These are phyloP conservation scores for Flaveria ramosissima DNA, from an alignment of 129 eudicot species.

Conservation along the genomic window DNA sequence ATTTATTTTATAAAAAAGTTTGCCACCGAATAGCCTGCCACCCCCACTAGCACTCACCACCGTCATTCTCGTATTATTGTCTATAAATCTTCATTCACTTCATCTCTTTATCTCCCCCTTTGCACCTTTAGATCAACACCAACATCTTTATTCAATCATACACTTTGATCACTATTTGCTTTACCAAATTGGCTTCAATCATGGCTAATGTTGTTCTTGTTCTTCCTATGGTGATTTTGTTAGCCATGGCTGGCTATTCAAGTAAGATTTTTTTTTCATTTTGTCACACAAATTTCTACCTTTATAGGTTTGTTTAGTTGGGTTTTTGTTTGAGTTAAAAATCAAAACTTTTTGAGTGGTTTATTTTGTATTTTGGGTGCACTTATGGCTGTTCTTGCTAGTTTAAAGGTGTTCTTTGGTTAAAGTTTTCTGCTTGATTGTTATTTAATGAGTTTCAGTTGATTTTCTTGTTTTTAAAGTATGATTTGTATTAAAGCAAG, in stretches of 20 bases:
- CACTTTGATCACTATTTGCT: conserved; percentile 21
- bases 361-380: not conserved
- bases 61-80: conserved; percentile 35
- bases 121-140: conserved; percentile 17
- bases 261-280: conserved; percentile 28
- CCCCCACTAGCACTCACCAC: conserved; percentile 36
- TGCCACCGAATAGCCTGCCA: conserved; percentile 36
- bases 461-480: not conserved
- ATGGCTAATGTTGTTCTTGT: conserved; percentile 38
- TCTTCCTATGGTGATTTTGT: conserved; percentile 20
- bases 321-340: not conserved
- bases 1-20: conserved; percentile 5
- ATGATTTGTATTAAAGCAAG: not conserved
- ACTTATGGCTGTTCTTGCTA: conserved; percentile 11
- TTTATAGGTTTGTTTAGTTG: not conserved
- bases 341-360: not conserved
- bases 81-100: conserved; percentile 29
- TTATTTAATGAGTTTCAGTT: not conserved
- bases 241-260: conserved; percentile 40
- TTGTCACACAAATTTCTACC: not conserved
- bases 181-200: conserved; percentile 25
- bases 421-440: not conserved
- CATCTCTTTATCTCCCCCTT: conserved; percentile 24
- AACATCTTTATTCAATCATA: conserved; percentile 18
- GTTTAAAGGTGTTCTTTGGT: not conserved